Evolutionary conservation across 75 land plant genomes (phyloP).

Genomic region (Selaginella moellendorffii): DNA sequence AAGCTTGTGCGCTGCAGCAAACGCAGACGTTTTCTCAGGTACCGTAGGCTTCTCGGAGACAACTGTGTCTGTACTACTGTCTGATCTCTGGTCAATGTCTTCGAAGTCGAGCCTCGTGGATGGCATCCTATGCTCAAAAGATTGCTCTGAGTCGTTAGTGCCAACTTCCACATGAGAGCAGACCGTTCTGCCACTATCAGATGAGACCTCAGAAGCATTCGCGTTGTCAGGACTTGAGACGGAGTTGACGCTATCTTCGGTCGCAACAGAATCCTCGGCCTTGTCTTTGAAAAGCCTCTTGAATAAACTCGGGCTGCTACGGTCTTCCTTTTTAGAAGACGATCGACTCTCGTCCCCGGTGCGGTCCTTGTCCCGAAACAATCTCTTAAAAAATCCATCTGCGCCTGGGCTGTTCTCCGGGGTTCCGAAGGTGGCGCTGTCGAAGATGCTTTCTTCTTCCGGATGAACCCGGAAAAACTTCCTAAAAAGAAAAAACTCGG

Average conservation of each 20-base stretch:
- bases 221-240: neutral
- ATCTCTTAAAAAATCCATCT: conserved; percentile 75
- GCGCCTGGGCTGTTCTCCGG: conserved; percentile 77
- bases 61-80: neutral
- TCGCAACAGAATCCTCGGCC: conserved; percentile 10
- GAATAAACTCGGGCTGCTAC: conserved; percentile 24
- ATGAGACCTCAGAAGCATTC: neutral
- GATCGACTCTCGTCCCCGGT: conserved; percentile 53
- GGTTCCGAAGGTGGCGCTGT: conserved; percentile 17
- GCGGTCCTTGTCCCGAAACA: conserved; percentile 70
- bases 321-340: conserved; percentile 6
- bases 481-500: conserved; percentile 73
- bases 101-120: neutral
- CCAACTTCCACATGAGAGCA: neutral
- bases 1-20: neutral
- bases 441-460: conserved; percentile 50
- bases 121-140: neutral
- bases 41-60: conserved; percentile 2
- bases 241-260: neutral
- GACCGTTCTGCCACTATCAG: neutral
- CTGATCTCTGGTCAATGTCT: neutral
- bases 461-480: conserved; percentile 85
- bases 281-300: conserved; percentile 28
- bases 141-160: neutral
- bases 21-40: neutral